Evolutionary conservation across 2,329 filamentous ascomycete species (phyloP).

Genomic region (Knufia fluminis): DNA sequence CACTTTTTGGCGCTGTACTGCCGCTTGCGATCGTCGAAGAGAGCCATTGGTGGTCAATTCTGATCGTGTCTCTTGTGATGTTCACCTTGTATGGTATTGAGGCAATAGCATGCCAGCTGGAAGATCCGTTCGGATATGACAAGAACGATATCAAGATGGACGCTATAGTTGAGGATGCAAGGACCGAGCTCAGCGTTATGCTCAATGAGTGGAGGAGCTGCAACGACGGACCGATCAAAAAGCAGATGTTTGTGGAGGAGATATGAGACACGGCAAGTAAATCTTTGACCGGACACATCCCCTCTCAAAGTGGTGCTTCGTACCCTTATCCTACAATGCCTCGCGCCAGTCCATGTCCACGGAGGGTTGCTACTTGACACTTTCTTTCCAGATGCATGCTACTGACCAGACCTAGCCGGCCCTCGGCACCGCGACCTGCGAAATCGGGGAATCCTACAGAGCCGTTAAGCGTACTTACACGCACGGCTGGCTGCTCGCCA

Average conservation of each 20-base stretch:
- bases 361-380: no score
- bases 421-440: no score
- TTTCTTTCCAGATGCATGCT: no score
- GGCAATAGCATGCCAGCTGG: slow-evolving; percentile 53
- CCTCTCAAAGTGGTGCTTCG: no score
- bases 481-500: no score
- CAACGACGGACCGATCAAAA: slow-evolving; percentile 15
- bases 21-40: slow-evolving; percentile 56
- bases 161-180: slow-evolving; percentile 52
- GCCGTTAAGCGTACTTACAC: no score
- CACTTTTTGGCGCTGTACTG: slow-evolving; percentile 50
- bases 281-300: no score
- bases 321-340: no score
- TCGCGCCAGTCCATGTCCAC: no score
- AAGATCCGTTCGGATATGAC: slow-evolving; percentile 59
- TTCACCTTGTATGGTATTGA: slow-evolving; percentile 59
- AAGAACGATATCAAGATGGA: slow-evolving; percentile 61
- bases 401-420: no score
- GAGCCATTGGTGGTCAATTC: slow-evolving; percentile 54
- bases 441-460: no score
- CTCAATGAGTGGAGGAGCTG: slow-evolving; percentile 47
- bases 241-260: slow-evolving; percentile 18
- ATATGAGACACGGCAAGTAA: background rate
- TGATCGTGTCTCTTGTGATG: slow-evolving; percentile 50
- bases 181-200: slow-evolving; percentile 49